A percentile compares a stretch with the other conserved stretches of the same genome.
These are phyloP conservation scores for Claviceps cyperi DNA, from an alignment of 2,329 filamentous ascomycete species.

Conservation along the genomic window DNA sequence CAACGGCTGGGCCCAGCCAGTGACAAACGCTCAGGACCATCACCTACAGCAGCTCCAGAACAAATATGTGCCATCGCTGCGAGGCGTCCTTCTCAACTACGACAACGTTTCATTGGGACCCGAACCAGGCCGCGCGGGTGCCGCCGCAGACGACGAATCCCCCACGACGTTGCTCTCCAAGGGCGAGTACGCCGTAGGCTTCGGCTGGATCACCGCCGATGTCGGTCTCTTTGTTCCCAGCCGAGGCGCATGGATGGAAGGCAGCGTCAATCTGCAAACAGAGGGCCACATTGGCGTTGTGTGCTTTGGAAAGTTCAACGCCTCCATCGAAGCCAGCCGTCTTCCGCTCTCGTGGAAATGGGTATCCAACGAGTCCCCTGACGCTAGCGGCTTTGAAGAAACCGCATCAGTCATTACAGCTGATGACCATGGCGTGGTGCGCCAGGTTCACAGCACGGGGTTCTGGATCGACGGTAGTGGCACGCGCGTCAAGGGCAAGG, in stretches of 20 bases:
- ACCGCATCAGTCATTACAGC: slow-evolving; percentile 25
- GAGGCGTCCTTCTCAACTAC: slow-evolving; percentile 64
- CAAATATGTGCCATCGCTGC: slow-evolving; percentile 58
- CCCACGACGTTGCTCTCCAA: slow-evolving; percentile 36
- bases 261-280: slow-evolving; percentile 71
- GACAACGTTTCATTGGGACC: slow-evolving; percentile 52
- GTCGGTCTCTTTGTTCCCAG: slow-evolving; percentile 70
- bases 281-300: slow-evolving; percentile 81
- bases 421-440: slow-evolving; percentile 37
- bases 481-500: slow-evolving; percentile 51
- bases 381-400: slow-evolving; percentile 27
- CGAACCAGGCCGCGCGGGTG: slow-evolving; percentile 33
- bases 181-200: slow-evolving; percentile 76
- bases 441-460: slow-evolving; percentile 41
- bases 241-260: slow-evolving; percentile 61
- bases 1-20: slow-evolving; percentile 51
- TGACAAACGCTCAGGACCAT: slow-evolving; percentile 58
- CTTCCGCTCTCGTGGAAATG: slow-evolving; percentile 72
- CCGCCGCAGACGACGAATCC: slow-evolving; percentile 33
- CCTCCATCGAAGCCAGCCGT: slow-evolving; percentile 63
- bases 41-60: slow-evolving; percentile 63
- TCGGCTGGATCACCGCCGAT: slow-evolving; percentile 77
- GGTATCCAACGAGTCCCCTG: slow-evolving; percentile 40
- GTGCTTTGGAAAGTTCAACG: slow-evolving; percentile 85
- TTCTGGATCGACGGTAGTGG: slow-evolving; percentile 66